Percentiles rank a stretch among this genome's conserved stretches.
Evolutionary conservation across 805 yeast genomes (phyloP).

Genomic region (Candida odintsovae): DNA sequence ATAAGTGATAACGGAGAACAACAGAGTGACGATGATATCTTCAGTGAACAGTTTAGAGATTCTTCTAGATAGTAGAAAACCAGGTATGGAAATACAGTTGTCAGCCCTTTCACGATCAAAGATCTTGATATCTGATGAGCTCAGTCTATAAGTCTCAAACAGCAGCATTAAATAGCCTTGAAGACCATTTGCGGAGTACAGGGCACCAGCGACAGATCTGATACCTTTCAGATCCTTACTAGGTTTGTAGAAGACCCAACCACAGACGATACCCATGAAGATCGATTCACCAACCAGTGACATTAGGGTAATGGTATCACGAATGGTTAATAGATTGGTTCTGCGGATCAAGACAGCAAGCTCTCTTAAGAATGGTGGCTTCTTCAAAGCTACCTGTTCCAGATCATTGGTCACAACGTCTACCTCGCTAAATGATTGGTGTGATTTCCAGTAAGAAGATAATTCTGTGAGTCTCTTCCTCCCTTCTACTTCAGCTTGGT

Average conservation of each 20-base stretch:
- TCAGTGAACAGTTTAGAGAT: slow-evolving; percentile 63
- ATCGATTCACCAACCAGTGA: slow-evolving; percentile 16
- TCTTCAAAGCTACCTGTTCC: slow-evolving; percentile 5
- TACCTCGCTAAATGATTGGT: slow-evolving; percentile 1
- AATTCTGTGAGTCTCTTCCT: slow-evolving; percentile 26
- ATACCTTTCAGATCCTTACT: slow-evolving; percentile 54
- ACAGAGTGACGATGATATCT: slow-evolving; percentile 57
- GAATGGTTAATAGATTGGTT: slow-evolving; percentile 32
- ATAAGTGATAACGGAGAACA: slow-evolving; percentile 58
- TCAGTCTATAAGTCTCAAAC: slow-evolving; percentile 55
- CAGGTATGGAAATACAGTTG: slow-evolving; percentile 56
- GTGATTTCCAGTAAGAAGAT: slow-evolving; percentile 29
- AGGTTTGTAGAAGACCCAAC: slow-evolving; percentile 76
- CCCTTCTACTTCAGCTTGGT: slow-evolving; percentile 29
- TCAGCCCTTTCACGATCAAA: slow-evolving; percentile 72
- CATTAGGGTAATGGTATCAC: slow-evolving; percentile 40
- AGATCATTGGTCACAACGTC: not conserved
- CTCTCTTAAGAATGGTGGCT: slow-evolving; percentile 40
- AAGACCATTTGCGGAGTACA: slow-evolving; percentile 47
- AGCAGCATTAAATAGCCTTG: slow-evolving; percentile 53
- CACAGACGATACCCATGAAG: slow-evolving; percentile 34
- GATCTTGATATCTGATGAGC: slow-evolving; percentile 47
- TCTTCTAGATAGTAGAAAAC: slow-evolving; percentile 64
- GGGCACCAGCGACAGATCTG: slow-evolving; percentile 46
- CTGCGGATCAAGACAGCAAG: slow-evolving; percentile 35